A percentile compares a stretch with the other conserved stretches of the same genome.
Evolutionary conservation across 1,139 yeast genomes (phyloP).

Genomic region (Suhomyces panamericanus): DNA sequence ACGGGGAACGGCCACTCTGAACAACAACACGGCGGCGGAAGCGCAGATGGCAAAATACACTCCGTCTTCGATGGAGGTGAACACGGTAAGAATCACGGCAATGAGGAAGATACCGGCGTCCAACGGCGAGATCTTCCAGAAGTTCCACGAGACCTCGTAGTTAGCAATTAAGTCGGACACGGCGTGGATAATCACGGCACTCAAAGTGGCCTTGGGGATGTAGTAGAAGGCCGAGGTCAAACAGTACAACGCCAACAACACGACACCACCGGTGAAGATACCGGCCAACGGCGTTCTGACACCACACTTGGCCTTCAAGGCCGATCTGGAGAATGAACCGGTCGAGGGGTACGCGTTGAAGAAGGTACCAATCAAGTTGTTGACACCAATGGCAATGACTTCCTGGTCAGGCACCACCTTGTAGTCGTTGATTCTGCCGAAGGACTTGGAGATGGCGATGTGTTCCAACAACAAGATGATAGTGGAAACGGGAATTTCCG

Average conservation of each 20-base stretch:
- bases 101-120: slow-evolving; percentile 76
- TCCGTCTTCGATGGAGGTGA: slow-evolving; percentile 82
- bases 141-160: slow-evolving; percentile 67
- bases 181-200: slow-evolving; percentile 93
- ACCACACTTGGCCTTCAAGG: slow-evolving; percentile 92
- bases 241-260: slow-evolving; percentile 79
- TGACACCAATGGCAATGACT: slow-evolving; percentile 89
- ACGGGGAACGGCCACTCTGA: slow-evolving; percentile 75
- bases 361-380: slow-evolving; percentile 86
- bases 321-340: slow-evolving; percentile 94
- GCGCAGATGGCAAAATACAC: slow-evolving; percentile 89
- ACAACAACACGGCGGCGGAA: slow-evolving; percentile 70
- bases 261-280: slow-evolving; percentile 86
- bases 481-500: slow-evolving; percentile 82
- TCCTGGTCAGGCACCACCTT: slow-evolving; percentile 93
- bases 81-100: slow-evolving; percentile 78
- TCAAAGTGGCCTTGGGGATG: slow-evolving; percentile 85
- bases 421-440: slow-evolving; percentile 90
- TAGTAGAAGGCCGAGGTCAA: slow-evolving; percentile 81
- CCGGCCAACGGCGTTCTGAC: slow-evolving; percentile 95
- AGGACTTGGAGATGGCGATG: slow-evolving; percentile 90
- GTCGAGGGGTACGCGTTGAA: slow-evolving; percentile 95
- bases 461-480: slow-evolving; percentile 85
- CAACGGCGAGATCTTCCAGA: slow-evolving; percentile 75
- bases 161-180: slow-evolving; percentile 83